These are phyloP conservation scores for Monosporascus sp. DNA, from an alignment of 2,329 filamentous ascomycete species.

Conservation along the genomic window DNA sequence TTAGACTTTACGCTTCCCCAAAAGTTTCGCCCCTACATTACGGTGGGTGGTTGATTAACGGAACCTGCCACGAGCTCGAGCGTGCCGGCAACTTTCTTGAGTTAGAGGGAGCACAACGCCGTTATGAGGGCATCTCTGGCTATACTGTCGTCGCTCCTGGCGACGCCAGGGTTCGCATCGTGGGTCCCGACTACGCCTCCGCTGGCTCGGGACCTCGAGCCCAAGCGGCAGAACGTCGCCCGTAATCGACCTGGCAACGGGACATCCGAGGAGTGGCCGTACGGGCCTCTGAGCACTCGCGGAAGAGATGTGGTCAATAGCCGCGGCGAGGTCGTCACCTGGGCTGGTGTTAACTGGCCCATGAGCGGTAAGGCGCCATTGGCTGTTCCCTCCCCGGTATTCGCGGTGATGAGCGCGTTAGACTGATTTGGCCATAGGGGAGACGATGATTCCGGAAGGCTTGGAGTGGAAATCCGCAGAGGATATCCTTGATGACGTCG, in stretches of 20 bases:
- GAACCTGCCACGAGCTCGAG: too few species aligned
- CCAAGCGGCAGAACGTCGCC: conserved; percentile 6
- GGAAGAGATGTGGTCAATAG: conserved; percentile 34
- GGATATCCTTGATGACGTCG: conserved; percentile 43
- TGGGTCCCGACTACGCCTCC: conserved; percentile 9
- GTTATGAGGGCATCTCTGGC: conserved; percentile 10
- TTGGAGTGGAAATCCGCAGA: conserved; percentile 47
- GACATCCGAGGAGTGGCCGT: conserved; percentile 26
- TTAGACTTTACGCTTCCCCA: too few species aligned
- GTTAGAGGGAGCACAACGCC: not conserved
- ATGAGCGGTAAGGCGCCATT: conserved; percentile 24
- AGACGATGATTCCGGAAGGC: conserved; percentile 52
- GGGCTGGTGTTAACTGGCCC: conserved; percentile 33
- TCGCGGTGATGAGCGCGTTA: not conserved
- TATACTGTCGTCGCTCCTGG: conserved; percentile 9
- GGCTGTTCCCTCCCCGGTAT: too few species aligned
- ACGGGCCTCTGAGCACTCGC: conserved; percentile 33
- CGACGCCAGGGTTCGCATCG: conserved; percentile 11
- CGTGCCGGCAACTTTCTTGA: too few species aligned
- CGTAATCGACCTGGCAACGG: conserved; percentile 12
- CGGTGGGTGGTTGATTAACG: too few species aligned
- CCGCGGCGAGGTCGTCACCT: conserved; percentile 30
- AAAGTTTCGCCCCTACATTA: too few species aligned
- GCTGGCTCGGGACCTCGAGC: conserved; percentile 5
- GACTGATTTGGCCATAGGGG: conserved; percentile 26